A percentile compares a stretch with the other conserved stretches of the same genome.
Evolutionary conservation across 2,329 filamentous ascomycete genomes (phyloP).

Genomic region (Fusarium falciforme): DNA sequence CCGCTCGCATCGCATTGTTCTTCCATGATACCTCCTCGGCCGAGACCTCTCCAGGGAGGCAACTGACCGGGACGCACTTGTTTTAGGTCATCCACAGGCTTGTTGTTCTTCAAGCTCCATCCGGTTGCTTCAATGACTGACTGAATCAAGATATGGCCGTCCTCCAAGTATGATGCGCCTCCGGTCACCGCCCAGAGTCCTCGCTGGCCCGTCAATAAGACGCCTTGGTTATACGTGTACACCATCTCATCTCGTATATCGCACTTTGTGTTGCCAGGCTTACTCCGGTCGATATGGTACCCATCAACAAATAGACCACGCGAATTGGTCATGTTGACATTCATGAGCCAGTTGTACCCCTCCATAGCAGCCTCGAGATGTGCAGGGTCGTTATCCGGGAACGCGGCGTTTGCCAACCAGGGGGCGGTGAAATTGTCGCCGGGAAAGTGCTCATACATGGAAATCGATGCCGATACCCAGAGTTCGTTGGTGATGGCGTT

Average conservation of each 20-base stretch:
- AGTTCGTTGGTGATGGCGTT: slow-evolving; percentile 97
- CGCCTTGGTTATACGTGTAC: slow-evolving; percentile 96
- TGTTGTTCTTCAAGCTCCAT: slow-evolving; percentile 66
- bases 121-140: slow-evolving; percentile 83
- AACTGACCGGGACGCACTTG: slow-evolving; percentile 50
- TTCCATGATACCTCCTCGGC: slow-evolving; percentile 83
- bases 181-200: slow-evolving; percentile 85
- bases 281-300: slow-evolving; percentile 79
- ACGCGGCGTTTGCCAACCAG: slow-evolving; percentile 56
- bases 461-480: slow-evolving; percentile 84
- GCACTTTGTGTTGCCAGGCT: slow-evolving; percentile 76
- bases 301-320: slow-evolving; percentile 86
- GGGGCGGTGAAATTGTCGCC: slow-evolving; percentile 81
- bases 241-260: slow-evolving; percentile 88
- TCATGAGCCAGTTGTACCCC: slow-evolving; percentile 83
- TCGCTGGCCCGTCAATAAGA: slow-evolving; percentile 83
- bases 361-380: slow-evolving; percentile 80
- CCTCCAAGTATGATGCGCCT: slow-evolving; percentile 75
- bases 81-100: slow-evolving; percentile 54
- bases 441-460: slow-evolving; percentile 91
- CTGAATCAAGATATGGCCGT: slow-evolving; percentile 82
- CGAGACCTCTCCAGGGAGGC: slow-evolving; percentile 78
- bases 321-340: slow-evolving; percentile 82
- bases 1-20: slow-evolving; percentile 83
- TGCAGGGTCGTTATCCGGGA: slow-evolving; percentile 62